Percentiles rank a stretch among this genome's conserved stretches.
These are phyloP conservation scores for Aspergillus steynii DNA, from an alignment of 495 filamentous ascomycete species.

Conservation along the genomic window DNA sequence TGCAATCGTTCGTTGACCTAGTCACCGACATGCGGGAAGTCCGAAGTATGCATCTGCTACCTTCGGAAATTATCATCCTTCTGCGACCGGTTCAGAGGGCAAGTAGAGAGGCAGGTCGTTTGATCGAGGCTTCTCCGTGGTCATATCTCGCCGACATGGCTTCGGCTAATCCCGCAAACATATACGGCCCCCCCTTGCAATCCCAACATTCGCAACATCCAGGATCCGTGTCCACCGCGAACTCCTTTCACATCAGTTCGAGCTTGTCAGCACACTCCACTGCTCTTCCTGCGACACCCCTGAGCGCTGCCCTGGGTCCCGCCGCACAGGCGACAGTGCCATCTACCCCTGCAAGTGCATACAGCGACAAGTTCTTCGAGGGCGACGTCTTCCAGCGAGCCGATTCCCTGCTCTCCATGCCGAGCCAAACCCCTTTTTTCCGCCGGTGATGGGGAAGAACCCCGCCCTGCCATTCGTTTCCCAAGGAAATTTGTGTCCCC, in stretches of 20 bases:
- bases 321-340: constrained; percentile 89
- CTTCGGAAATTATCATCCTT: constrained; percentile 64
- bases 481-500: background rate
- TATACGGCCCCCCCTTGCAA: constrained; percentile 45
- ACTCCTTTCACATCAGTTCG: constrained; percentile 31
- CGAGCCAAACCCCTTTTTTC: constrained; percentile 44
- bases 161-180: constrained; percentile 26
- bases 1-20: constrained; percentile 73
- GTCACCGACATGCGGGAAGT: constrained; percentile 70
- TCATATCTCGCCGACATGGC: constrained; percentile 50
- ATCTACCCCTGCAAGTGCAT: constrained; percentile 70
- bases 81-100: constrained; percentile 75
- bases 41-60: constrained; percentile 62
- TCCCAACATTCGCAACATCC: constrained; percentile 36
- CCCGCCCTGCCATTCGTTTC: background rate
- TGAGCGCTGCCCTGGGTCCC: constrained; percentile 83
- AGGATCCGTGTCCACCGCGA: constrained; percentile 31
- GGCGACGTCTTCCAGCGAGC: constrained; percentile 75
- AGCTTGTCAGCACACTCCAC: constrained; percentile 42
- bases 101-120: constrained; percentile 70
- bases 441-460: constrained; percentile 31
- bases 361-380: constrained; percentile 62
- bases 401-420: constrained; percentile 66
- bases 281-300: constrained; percentile 62
- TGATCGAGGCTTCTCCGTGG: constrained; percentile 81